These are phyloP conservation scores for Phanerodontia chrysosporium DNA, from an alignment of 768 basidiomycete genomes.

Conservation along the genomic window DNA sequence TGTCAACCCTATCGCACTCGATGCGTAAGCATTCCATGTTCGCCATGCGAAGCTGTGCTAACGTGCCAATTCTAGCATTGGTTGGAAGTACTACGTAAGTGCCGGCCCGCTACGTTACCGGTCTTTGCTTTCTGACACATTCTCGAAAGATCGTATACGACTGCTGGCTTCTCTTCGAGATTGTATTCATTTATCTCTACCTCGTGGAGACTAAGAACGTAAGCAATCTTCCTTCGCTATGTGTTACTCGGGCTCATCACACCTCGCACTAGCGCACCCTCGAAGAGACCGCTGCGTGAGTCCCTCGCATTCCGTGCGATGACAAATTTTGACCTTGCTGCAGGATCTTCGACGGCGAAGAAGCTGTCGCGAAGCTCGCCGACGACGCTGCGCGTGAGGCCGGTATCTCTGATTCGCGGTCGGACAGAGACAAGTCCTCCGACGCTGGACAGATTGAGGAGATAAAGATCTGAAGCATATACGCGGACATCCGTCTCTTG, in stretches of 20 bases:
- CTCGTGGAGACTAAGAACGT: slow-evolving; percentile 37
- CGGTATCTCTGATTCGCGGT: slow-evolving; percentile 15
- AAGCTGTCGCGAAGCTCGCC: slow-evolving; percentile 18
- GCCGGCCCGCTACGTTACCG: neutral
- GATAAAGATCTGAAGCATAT: slow-evolving; percentile 13
- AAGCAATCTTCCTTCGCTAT: neutral
- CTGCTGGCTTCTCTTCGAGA: slow-evolving; percentile 38
- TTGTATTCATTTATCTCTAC: slow-evolving; percentile 34
- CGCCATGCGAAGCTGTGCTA: neutral
- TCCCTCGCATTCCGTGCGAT: too few relatives aligned
- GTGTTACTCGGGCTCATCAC: neutral
- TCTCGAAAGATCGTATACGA: slow-evolving; percentile 33
- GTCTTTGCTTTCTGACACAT: neutral
- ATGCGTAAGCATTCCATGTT: slow-evolving; percentile 14
- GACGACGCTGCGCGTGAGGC: slow-evolving; percentile 17
- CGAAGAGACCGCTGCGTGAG: slow-evolving; percentile 32
- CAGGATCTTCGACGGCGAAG: slow-evolving; percentile 31
- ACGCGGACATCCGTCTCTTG: too few relatives aligned
- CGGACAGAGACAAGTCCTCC: slow-evolving; percentile 22
- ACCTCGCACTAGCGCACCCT: slow-evolving; percentile 31
- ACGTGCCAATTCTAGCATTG: slow-evolving; percentile 22
- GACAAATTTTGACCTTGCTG: too few relatives aligned
- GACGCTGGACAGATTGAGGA: slow-evolving; percentile 17
- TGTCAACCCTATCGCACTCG: slow-evolving; percentile 40
- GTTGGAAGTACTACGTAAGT: slow-evolving; percentile 45